A percentile compares a stretch with the other conserved stretches of the same genome.
Evolutionary conservation across 2,329 filamentous ascomycete genomes (phyloP).

Genomic region (Botryotinia convoluta): DNA sequence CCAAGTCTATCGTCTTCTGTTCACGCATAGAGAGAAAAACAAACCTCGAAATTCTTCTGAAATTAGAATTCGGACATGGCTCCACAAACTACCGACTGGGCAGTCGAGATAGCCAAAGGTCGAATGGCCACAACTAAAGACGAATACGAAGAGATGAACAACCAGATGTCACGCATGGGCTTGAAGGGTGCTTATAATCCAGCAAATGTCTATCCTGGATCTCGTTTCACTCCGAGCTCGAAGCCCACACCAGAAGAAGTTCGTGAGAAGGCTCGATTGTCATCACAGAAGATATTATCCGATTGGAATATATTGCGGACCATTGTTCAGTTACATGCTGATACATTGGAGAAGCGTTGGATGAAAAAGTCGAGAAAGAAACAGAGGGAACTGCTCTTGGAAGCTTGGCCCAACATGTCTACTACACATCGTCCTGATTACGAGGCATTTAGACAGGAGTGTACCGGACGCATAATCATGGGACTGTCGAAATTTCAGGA

Average conservation of each 20-base stretch:
- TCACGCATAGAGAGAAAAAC: neutral
- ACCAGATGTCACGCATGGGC: neutral
- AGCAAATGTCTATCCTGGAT: neutral
- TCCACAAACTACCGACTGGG: neutral
- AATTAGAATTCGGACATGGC: neutral
- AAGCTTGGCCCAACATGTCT: constrained; percentile 3
- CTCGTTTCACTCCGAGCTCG: neutral
- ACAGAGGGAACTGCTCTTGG: neutral
- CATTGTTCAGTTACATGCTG: neutral
- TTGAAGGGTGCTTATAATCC: neutral
- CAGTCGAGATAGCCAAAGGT: neutral
- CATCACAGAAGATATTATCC: neutral
- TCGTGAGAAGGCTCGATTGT: neutral
- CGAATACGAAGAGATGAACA: neutral
- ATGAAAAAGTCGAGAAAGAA: neutral
- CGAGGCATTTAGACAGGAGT: neutral
- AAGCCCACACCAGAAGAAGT: neutral
- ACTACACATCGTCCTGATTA: neutral
- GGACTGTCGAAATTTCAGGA: neutral
- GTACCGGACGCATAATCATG: neutral
- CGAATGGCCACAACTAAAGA: neutral
- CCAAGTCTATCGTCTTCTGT: no score
- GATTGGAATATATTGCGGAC: neutral
- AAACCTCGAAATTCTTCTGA: neutral
- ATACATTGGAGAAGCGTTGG: neutral